Percentiles rank a stretch among this genome's conserved stretches.
phyloP scores from a whole-genome alignment of 139 green algal genomes.

The Micromonas pusilla region DNA sequence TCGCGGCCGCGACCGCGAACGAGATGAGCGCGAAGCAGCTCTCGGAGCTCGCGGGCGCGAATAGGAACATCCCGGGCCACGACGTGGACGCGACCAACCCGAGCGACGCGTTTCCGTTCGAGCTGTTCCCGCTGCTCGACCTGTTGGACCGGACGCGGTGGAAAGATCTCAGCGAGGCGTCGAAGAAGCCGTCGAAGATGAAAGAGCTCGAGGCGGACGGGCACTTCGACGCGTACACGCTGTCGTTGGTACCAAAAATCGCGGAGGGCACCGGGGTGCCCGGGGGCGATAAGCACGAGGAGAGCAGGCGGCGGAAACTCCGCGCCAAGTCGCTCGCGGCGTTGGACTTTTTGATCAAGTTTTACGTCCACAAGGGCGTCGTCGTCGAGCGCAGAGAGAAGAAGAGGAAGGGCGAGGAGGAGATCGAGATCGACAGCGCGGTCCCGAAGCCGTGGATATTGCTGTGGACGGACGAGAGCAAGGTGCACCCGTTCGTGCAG shows the following conservation, averaged over 20 bases:
- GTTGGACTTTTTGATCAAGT: background rate
- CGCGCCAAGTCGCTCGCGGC: background rate
- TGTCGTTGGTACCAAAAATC: background rate
- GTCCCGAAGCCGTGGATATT: background rate
- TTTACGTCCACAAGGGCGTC: background rate
- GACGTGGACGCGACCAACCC: background rate
- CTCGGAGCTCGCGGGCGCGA: background rate
- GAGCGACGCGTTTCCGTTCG: background rate
- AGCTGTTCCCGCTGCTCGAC: background rate
- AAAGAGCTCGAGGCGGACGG: background rate
- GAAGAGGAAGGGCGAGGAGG: background rate
- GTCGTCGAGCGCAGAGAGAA: background rate
- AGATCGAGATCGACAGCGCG: background rate
- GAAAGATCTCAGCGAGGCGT: conserved; percentile 3
- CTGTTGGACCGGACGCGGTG: background rate
- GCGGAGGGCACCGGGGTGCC: background rate
- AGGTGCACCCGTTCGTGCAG: conserved; percentile 1
- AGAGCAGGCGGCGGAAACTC: background rate
- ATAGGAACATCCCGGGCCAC: conserved; percentile 8
- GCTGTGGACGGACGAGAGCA: background rate
- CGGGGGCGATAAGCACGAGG: background rate
- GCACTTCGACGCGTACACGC: background rate
- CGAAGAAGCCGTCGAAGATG: background rate
- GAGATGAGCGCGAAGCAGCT: background rate
- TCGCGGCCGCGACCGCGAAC: background rate